Evolutionary conservation across 2,329 filamentous ascomycete genomes (phyloP), one percentile per base, ranked within the genome.

Genomic region (Daldinia eschscholtzii): DNA sequence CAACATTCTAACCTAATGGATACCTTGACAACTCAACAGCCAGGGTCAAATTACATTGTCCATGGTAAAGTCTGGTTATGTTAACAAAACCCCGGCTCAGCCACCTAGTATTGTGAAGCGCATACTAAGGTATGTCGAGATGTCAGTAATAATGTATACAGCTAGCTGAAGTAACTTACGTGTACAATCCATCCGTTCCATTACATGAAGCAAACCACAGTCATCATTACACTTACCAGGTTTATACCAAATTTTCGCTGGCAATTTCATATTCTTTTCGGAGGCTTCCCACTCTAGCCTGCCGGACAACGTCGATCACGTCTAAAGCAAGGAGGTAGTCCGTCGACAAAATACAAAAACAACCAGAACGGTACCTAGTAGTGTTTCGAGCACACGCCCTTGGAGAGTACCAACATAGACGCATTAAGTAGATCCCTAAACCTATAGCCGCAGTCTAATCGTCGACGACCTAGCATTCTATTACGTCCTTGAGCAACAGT

Each of bases 11-110:
- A 10, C 26, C 26, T 6, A 7, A 33, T 52, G 46, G 46, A 52
- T 52, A 52, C 46, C 28, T 52, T 33, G 46, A 52, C 46, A 52
- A 52, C 46, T 52, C 46, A 52, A 52, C 46, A 33, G 26, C 46
- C 28, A 52, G 46, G 46, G 46, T 52, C 10, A 26, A 52, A 33
- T 12, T 52, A 33, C 15, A 33, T 52, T 33, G 30, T 9, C 10
- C 26, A 18, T 30, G 15, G 15, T 33, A 13, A 12, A 33, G 26
- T 33, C 15, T 33, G 13, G 26, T 2, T 15, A 9, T 50, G 15
- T 50, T n/a, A n/a, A 52, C 15, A 18, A 52, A 33, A 52, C 18
- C 46, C 46, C 13, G 33, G 13, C 46, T 15, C 30, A 52, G 15
- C 46, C 12, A 18, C 12, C 9, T 33, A 33, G 7, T n/a, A 52